Evolutionary conservation across 1,284 basidiomycete species (phyloP), one percentile per base, ranked within the genome.

Genomic region (Rhodofomes roseus): DNA sequence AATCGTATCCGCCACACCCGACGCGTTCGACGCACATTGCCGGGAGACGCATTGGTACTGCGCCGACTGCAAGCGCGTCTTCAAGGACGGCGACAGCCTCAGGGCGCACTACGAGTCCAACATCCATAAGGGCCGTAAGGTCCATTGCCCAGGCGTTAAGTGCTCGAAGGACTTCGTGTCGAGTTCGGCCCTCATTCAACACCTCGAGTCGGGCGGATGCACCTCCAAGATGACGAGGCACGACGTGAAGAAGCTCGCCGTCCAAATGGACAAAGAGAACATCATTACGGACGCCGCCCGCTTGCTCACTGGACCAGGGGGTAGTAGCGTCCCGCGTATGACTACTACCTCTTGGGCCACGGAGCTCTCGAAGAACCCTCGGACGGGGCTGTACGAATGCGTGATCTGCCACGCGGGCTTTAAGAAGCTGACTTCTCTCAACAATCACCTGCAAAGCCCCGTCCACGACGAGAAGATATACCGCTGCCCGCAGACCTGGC

Each of bases 331-430:
- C 25, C 31, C 50, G 50, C 50, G 51, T 31, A 14, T 25, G 58
- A 34, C 31, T 29, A 51, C 52, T 23, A 44, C 27, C 14, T 52
- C 37, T 27, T 66, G 62, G 62, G 74, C 76, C 39, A 76, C 76
- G 4, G 64, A 69, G 40, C 68, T 56, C n/a, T 68, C 74, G 12
- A 77, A 70, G 70, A 77, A 78, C 56, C 75, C 74, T 2, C 2
- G 6, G 20, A 29, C 46, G 25, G 46, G 50, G 27, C 59, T 61
- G 9, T 79, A 73, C 68, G 75, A 77, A 60, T 80, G 77, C 66
- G 71, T 74, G 63, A 60, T 79, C 44, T 68, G 67, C 58, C 63
- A 65, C 57, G 53, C 58, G 14, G 62, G 57, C 53, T 69, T 58
- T 61, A 14, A 9, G 25, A 56, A 34, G 9, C 62, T 70, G n/a